A percentile compares a stretch with the other conserved stretches of the same genome.
phyloP scores from a whole-genome alignment of 1,284 basidiomycete species.

The Sphagnurus paluster region DNA sequence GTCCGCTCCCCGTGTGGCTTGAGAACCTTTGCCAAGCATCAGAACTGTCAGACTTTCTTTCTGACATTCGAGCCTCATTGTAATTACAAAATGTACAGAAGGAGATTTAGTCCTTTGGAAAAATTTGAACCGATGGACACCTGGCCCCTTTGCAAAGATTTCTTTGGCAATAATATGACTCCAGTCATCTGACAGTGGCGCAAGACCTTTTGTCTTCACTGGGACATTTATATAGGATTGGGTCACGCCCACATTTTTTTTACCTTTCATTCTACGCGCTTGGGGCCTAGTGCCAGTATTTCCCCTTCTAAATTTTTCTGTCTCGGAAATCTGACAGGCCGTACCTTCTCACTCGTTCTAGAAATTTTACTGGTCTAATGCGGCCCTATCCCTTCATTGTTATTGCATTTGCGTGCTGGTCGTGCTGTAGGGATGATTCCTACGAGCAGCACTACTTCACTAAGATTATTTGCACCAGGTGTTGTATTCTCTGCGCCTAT shows the following conservation, averaged over 20 bases:
- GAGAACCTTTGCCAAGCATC: no score
- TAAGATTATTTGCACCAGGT: not conserved
- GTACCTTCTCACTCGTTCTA: no score
- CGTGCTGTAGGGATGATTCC: constrained; percentile 6
- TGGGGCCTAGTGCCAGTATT: constrained; percentile 5
- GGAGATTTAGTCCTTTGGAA: no score
- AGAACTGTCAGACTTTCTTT: no score
- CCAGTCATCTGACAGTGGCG: no score
- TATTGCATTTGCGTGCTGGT: constrained; percentile 14
- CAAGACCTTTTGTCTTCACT: constrained; percentile 3
- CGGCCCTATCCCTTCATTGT: constrained; percentile 5
- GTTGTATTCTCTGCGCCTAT: constrained; percentile 13
- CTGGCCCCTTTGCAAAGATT: no score
- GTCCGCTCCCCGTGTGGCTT: no score
- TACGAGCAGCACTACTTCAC: not conserved
- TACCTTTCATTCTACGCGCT: constrained; percentile 2
- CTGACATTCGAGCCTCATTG: no score
- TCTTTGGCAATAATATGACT: not conserved
- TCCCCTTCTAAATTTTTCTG: not conserved
- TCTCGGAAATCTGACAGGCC: no score
- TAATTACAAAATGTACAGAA: no score
- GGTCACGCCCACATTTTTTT: not conserved
- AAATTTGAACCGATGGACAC: no score
- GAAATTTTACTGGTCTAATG: constrained; percentile 7
- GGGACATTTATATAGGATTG: not conserved